phyloP scores from a whole-genome alignment of 768 basidiomycete genomes.

The Tricholoma furcatifolium region DNA sequence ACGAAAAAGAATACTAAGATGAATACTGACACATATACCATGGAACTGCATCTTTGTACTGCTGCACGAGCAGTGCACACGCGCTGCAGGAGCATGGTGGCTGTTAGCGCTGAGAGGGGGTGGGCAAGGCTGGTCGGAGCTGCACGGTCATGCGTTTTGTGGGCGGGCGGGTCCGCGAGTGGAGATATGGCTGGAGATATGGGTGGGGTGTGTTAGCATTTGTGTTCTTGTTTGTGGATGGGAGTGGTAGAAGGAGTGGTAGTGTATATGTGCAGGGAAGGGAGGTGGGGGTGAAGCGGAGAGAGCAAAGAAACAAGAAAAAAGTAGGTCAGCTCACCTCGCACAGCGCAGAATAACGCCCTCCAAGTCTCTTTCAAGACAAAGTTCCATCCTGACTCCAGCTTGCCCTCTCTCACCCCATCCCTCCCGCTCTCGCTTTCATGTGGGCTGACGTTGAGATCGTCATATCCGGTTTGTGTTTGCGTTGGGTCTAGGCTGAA shows the following conservation, averaged over 20 bases:
- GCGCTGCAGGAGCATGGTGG: constrained; percentile 50
- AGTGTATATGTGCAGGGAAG: too few relatives aligned
- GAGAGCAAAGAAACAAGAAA: background rate
- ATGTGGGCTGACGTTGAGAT: constrained; percentile 49
- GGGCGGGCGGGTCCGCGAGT: too few relatives aligned
- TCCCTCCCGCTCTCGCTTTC: background rate
- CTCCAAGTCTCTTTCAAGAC: constrained; percentile 50
- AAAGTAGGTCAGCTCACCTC: constrained; percentile 31
- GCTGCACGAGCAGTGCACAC: constrained; percentile 33
- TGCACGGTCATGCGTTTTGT: constrained; percentile 16
- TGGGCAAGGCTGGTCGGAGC: constrained; percentile 57
- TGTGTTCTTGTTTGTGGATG: too few relatives aligned
- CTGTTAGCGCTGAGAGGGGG: constrained; percentile 53
- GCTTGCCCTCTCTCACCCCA: too few relatives aligned
- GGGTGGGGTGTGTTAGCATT: too few relatives aligned
- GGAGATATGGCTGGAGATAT: too few relatives aligned
- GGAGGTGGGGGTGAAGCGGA: background rate
- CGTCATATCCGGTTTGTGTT: too few relatives aligned
- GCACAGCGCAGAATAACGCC: constrained; percentile 40
- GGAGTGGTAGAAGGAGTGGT: too few relatives aligned
- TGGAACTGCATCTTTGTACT: constrained; percentile 32
- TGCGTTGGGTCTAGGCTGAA: too few relatives aligned
- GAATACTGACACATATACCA: constrained; percentile 21
- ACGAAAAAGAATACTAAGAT: too few relatives aligned
- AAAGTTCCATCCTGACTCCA: constrained; percentile 29